Evolutionary conservation across 495 filamentous ascomycete genomes (phyloP).

Genomic region (Penicillium antarcticum): DNA sequence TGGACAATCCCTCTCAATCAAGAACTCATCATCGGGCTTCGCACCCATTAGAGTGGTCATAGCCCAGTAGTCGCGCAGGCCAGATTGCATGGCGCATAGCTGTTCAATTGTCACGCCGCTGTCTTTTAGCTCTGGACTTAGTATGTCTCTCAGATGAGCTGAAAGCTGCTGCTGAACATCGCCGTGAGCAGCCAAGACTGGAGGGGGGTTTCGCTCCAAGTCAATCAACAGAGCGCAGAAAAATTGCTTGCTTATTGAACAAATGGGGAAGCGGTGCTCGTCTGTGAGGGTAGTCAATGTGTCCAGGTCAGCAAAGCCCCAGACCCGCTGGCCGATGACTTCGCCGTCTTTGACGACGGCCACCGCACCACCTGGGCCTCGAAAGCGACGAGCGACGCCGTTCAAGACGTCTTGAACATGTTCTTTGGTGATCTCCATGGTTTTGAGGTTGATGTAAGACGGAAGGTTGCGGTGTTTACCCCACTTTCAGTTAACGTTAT

Average conservation of each 20-base stretch:
- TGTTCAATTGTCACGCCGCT: conserved; percentile 21
- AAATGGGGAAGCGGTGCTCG: conserved; percentile 28
- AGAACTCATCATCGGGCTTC: conserved; percentile 28
- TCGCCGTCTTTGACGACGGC: conserved; percentile 30
- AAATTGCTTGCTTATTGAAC: conserved; percentile 37
- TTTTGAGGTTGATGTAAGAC: background rate
- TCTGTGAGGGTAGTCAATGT: conserved; percentile 20
- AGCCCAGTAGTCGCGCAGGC: conserved; percentile 35
- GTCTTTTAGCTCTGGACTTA: conserved; percentile 16
- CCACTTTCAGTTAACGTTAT: conserved; percentile 2
- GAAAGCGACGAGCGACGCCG: conserved; percentile 6
- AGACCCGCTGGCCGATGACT: conserved; percentile 22
- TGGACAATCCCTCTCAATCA: conserved; percentile 16
- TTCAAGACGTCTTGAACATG: conserved; percentile 12
- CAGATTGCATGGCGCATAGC: conserved; percentile 31
- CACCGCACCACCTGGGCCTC: conserved; percentile 28
- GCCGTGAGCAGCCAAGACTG: conserved; percentile 16
- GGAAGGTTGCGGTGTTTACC: background rate
- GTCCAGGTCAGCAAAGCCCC: conserved; percentile 33
- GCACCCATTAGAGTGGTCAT: conserved; percentile 33
- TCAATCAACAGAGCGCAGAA: conserved; percentile 28
- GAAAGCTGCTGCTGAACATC: conserved; percentile 18
- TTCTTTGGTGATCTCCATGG: conserved; percentile 10
- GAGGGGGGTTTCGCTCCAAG: conserved; percentile 22
- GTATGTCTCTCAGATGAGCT: conserved; percentile 15